A percentile compares a stretch with the other conserved stretches of the same genome.
phyloP scores from a whole-genome alignment of 2,329 filamentous ascomycete genomes.

The Dendrostoma leiphaemia region DNA sequence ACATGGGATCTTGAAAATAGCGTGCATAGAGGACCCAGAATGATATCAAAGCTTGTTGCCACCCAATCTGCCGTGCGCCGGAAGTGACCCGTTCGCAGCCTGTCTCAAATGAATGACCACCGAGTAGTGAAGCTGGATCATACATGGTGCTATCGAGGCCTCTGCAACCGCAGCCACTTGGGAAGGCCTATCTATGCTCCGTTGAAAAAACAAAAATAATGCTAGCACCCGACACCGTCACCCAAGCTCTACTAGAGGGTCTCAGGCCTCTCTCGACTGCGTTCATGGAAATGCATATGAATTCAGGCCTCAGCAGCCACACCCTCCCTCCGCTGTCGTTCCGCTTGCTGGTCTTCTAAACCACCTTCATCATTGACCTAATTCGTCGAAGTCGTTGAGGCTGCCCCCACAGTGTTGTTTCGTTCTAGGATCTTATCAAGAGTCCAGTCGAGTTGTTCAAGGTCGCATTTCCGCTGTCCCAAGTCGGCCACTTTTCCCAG shows the following conservation, averaged over 20 bases:
- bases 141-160: not conserved
- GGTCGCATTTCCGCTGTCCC: not conserved
- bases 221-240: not conserved
- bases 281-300: too few relatives aligned
- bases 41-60: not conserved
- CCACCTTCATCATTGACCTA: too few relatives aligned
- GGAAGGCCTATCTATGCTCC: not conserved
- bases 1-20: not conserved
- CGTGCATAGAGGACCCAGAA: conserved; percentile 5
- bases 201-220: not conserved
- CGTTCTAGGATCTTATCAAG: not conserved
- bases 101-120: not conserved
- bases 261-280: too few relatives aligned
- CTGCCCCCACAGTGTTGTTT: too few relatives aligned
- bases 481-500: too few relatives aligned
- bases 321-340: too few relatives aligned
- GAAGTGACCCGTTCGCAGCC: not conserved
- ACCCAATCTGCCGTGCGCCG: not conserved
- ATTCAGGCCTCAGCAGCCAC: too few relatives aligned
- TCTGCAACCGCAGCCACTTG: not conserved
- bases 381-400: too few relatives aligned
- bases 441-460: not conserved
- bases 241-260: too few relatives aligned
- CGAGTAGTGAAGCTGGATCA: not conserved
- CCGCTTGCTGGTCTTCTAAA: too few relatives aligned